phyloP scores from a whole-genome alignment of 371 early-diverging fungal genomes.

The Mortierella sp. region DNA sequence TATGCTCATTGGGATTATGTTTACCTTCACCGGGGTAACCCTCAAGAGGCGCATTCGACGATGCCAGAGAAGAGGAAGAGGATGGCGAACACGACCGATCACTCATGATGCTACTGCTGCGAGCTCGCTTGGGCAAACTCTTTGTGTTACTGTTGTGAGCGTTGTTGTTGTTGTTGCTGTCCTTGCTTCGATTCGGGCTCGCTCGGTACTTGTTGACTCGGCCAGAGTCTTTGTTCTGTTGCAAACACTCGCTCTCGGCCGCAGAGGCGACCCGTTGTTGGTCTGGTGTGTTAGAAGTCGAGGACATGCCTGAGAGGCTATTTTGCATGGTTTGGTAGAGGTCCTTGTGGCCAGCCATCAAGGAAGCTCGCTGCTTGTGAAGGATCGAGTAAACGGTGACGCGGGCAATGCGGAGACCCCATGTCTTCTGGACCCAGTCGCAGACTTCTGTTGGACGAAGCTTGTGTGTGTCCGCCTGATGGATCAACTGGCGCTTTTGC shows the following conservation, averaged over 20 bases:
- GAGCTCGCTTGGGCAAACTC: constrained; percentile 19
- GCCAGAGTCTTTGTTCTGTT: constrained; percentile 22
- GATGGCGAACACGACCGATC: constrained; percentile 20
- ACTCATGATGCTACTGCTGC: constrained; percentile 38
- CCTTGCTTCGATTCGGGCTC: constrained; percentile 39
- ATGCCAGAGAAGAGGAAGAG: too few species aligned
- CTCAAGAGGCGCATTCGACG: neutral
- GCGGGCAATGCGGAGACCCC: constrained; percentile 50
- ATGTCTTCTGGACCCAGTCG: constrained; percentile 49
- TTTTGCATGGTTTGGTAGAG: constrained; percentile 40
- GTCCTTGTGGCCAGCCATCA: constrained; percentile 52
- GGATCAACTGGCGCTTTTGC: constrained; percentile 51
- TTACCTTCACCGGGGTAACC: constrained; percentile 34
- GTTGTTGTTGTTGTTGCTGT: constrained; percentile 3
- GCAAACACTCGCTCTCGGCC: constrained; percentile 3
- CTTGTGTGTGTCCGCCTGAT: constrained; percentile 49
- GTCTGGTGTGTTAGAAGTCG: constrained; percentile 11
- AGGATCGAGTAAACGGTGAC: constrained; percentile 52
- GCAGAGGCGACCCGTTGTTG: constrained; percentile 14
- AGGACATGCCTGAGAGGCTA: neutral
- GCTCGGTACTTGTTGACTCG: constrained; percentile 39
- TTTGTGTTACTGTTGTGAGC: neutral
- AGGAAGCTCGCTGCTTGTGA: constrained; percentile 51
- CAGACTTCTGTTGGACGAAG: constrained; percentile 50
- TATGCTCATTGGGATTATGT: too few species aligned